Conservation (phyloP, 805 yeast species). For the Candida pseudoglaebosa region DNA sequence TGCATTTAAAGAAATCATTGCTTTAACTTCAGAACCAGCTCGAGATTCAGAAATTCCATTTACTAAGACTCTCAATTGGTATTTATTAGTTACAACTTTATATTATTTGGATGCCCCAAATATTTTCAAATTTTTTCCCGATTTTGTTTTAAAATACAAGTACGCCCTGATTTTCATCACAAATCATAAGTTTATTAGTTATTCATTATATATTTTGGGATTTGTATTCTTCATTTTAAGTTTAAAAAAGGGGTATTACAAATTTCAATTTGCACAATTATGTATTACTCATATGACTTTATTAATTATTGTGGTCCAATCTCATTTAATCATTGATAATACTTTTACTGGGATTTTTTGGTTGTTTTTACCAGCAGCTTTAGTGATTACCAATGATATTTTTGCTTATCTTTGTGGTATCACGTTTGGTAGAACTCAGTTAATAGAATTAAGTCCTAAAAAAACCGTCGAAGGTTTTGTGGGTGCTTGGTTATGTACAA, state of each 20-base stretch:
- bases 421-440: conserved; percentile 89
- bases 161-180: conserved; percentile 55
- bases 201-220: conserved; percentile 80
- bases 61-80: conserved; percentile 87
- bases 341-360: conserved; percentile 88
- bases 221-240: conserved; percentile 88
- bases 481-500: conserved; percentile 97
- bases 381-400: conserved; percentile 91
- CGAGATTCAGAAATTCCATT: conserved; percentile 78
- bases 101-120: conserved; percentile 88
- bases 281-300: conserved; percentile 94
- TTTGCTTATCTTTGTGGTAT: conserved; percentile 97
- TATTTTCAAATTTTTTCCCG: conserved; percentile 63
- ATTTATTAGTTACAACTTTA: conserved; percentile 80
- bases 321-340: conserved; percentile 86
- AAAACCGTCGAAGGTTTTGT: conserved; percentile 96
- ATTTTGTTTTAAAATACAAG: conserved; percentile 48
- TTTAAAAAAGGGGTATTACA: conserved; percentile 81
- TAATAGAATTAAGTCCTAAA: conserved; percentile 92
- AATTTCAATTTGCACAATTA: conserved; percentile 90
- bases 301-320: conserved; percentile 86
- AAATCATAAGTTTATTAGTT: conserved; percentile 82
- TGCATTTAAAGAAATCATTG: conserved; percentile 88
- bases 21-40: conserved; percentile 79
- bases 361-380: conserved; percentile 88